These are phyloP conservation scores for Ballota nigra DNA, from an alignment of 257 asterid genomes.

Conservation along the genomic window DNA sequence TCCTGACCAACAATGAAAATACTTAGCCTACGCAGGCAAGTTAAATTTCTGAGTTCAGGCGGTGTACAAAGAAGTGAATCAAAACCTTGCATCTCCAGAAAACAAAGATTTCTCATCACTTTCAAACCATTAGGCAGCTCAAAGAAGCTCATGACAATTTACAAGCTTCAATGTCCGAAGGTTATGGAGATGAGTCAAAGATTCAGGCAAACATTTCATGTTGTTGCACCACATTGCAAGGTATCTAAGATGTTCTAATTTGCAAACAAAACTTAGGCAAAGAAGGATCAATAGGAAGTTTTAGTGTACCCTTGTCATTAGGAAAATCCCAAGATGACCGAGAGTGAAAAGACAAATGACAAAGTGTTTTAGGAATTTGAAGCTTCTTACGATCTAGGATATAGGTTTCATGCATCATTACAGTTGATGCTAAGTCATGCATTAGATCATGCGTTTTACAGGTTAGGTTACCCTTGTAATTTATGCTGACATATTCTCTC, in stretches of 20 bases:
- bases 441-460: conserved; percentile 30
- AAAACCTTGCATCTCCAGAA: neutral
- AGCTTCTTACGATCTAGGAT: neutral
- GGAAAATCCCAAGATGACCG: neutral
- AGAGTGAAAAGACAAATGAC: conserved; percentile 9
- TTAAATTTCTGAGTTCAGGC: conserved; percentile 20
- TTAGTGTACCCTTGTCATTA: neutral
- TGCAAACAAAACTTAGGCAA: neutral
- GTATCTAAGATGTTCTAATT: conserved; percentile 16
- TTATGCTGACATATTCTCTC: too few relatives aligned
- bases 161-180: conserved; percentile 29
- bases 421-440: conserved; percentile 26
- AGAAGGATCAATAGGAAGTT: neutral
- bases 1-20: conserved; percentile 29
- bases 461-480: too few relatives aligned
- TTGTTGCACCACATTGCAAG: neutral
- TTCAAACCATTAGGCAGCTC: conserved; percentile 26
- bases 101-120: conserved; percentile 25
- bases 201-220: conserved; percentile 9
- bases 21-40: conserved; percentile 18
- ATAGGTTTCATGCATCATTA: conserved; percentile 18
- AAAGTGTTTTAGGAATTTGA: neutral
- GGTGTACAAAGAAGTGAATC: conserved; percentile 19
- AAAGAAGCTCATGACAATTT: neutral
- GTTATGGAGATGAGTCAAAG: conserved; percentile 18